Conservation (phyloP, 2,329 filamentous ascomycete genomes). For the Metarhizium sp. region DNA sequence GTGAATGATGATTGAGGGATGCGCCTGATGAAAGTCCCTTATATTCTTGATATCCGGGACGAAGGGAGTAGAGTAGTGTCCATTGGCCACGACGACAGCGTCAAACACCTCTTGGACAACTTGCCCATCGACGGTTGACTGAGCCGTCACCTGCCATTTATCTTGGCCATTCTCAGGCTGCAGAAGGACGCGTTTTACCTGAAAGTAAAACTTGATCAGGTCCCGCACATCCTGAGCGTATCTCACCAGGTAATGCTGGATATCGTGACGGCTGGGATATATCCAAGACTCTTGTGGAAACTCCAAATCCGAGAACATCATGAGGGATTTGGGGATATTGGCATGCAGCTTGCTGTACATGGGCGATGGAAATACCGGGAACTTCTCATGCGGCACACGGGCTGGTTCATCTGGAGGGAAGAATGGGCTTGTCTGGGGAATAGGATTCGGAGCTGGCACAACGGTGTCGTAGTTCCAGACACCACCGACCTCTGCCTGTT, state of each 20-base stretch:
- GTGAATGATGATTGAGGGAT: constrained; percentile 57
- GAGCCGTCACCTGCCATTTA: constrained; percentile 53
- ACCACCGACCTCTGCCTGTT: constrained; percentile 67
- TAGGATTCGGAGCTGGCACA: constrained; percentile 34
- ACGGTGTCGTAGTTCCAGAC: constrained; percentile 71
- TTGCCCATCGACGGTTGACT: constrained; percentile 35
- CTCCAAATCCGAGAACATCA: constrained; percentile 65
- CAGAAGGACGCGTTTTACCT: constrained; percentile 51
- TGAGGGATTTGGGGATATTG: constrained; percentile 74
- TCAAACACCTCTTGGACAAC: constrained; percentile 48
- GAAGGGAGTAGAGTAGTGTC: constrained; percentile 63
- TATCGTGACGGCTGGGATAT: constrained; percentile 63
- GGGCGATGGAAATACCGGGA: constrained; percentile 66
- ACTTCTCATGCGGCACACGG: constrained; percentile 26
- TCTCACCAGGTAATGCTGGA: constrained; percentile 62
- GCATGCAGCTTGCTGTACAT: constrained; percentile 78
- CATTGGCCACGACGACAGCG: constrained; percentile 65
- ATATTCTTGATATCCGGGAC: constrained; percentile 56
- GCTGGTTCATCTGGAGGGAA: constrained; percentile 55
- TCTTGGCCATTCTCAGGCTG: constrained; percentile 22
- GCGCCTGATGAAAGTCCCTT: constrained; percentile 44
- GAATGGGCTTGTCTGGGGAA: constrained; percentile 63
- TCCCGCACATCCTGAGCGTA: constrained; percentile 61
- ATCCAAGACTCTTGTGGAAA: constrained; percentile 58
- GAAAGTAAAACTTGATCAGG: constrained; percentile 60